These are phyloP conservation scores for Dactylellina parvicollis DNA, from an alignment of 2,329 filamentous ascomycete species.

Conservation along the genomic window DNA sequence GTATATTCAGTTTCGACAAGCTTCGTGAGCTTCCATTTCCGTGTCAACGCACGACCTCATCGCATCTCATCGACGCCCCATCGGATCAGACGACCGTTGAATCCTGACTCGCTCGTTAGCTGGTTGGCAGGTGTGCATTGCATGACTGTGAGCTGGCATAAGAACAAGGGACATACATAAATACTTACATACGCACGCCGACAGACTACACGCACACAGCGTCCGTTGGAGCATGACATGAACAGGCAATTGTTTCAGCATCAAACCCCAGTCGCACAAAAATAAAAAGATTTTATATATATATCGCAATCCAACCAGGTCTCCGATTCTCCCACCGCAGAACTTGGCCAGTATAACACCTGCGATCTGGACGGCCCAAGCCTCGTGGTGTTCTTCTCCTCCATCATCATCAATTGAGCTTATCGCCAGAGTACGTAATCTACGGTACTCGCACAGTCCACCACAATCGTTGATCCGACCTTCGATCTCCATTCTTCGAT, in stretches of 20 bases:
- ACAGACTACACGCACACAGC: neutral
- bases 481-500: too few relatives aligned
- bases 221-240: neutral
- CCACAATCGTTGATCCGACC: too few relatives aligned
- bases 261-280: neutral
- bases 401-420: too few relatives aligned
- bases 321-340: too few relatives aligned
- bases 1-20: too few relatives aligned
- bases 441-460: too few relatives aligned
- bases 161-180: neutral
- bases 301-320: neutral
- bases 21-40: too few relatives aligned
- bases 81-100: neutral
- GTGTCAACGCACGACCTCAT: neutral
- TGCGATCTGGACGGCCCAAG: too few relatives aligned
- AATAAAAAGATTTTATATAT: too few relatives aligned
- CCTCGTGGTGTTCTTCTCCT: too few relatives aligned
- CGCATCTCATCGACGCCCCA: constrained; percentile 5
- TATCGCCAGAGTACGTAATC: too few relatives aligned
- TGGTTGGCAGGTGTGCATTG: neutral
- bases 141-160: constrained; percentile 10
- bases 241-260: neutral
- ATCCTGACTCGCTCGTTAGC: neutral
- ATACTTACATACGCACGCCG: neutral
- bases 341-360: too few relatives aligned